A percentile compares a stretch with the other conserved stretches of the same genome.
Evolutionary conservation across 2,329 filamentous ascomycete genomes (phyloP).

Genomic region (Paraphoma sp.): DNA sequence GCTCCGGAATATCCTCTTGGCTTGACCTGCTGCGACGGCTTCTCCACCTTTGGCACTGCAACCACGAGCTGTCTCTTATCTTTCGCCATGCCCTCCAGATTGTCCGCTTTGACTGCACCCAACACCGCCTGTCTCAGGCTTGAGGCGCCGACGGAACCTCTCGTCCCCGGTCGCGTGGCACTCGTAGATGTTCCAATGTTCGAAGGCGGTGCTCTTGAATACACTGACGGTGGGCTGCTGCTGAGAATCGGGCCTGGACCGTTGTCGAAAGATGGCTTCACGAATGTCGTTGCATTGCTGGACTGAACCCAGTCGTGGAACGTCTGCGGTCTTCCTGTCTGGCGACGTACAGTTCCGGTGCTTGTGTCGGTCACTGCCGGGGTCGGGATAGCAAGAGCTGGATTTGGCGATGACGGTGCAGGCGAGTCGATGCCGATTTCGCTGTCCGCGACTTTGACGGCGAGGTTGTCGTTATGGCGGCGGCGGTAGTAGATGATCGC

Average conservation of each 20-base stretch:
- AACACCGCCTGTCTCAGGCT: slow-evolving; percentile 11
- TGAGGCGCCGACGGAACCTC: neutral
- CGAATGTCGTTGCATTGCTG: neutral
- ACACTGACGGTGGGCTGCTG: neutral
- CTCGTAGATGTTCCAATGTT: neutral
- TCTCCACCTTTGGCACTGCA: neutral
- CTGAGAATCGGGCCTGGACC: slow-evolving; percentile 1
- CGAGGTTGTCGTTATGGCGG: neutral
- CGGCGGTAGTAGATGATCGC: neutral
- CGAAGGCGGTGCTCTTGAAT: neutral
- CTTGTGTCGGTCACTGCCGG: neutral
- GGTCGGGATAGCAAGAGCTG: neutral
- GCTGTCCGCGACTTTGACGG: neutral
- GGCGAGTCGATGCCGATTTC: neutral
- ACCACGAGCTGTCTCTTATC: neutral
- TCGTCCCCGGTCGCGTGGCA: neutral
- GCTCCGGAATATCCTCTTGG: slow-evolving; percentile 10
- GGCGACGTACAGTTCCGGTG: neutral
- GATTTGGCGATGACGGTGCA: neutral
- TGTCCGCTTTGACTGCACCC: neutral
- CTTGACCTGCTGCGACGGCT: neutral
- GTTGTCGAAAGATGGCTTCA: slow-evolving; percentile 2
- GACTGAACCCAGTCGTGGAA: slow-evolving; percentile 5
- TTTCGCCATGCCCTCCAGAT: neutral
- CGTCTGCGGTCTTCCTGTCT: neutral